A percentile compares a stretch with the other conserved stretches of the same genome.
phyloP scores from a whole-genome alignment of 2,329 filamentous ascomycete species.

The Davidsoniella virescens region DNA sequence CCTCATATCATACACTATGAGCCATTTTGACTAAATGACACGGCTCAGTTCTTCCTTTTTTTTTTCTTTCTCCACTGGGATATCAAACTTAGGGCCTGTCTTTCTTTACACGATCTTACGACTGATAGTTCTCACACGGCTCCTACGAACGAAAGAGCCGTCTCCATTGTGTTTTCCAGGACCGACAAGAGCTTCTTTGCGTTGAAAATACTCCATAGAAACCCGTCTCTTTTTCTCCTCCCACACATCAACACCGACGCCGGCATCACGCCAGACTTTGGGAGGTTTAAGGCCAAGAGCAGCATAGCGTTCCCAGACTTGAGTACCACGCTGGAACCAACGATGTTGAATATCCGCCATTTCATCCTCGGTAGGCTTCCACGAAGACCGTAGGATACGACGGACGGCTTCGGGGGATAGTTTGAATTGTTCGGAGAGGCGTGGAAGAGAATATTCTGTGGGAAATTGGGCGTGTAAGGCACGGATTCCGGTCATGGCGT shows the following conservation, averaged over 20 bases:
- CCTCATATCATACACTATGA: too few species aligned
- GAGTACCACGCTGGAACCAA: constrained; percentile 45
- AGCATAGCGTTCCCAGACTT: constrained; percentile 42
- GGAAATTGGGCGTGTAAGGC: constrained; percentile 66
- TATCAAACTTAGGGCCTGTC: background rate
- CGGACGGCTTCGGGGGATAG: constrained; percentile 78
- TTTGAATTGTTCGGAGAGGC: constrained; percentile 63
- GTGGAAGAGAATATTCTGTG: constrained; percentile 54
- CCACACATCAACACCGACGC: constrained; percentile 20
- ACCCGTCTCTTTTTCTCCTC: constrained; percentile 3
- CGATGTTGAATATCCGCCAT: constrained; percentile 40
- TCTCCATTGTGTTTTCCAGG: background rate
- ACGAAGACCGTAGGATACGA: constrained; percentile 69
- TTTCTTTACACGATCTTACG: constrained; percentile 11
- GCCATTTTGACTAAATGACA: too few species aligned
- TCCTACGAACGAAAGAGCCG: background rate
- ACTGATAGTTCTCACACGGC: background rate
- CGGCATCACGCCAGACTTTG: constrained; percentile 40
- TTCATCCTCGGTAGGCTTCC: constrained; percentile 43
- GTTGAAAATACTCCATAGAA: too few species aligned
- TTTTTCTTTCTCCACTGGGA: background rate
- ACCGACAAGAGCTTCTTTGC: too few species aligned
- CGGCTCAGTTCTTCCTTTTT: background rate
- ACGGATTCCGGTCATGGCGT: constrained; percentile 79
- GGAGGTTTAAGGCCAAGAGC: constrained; percentile 47